Conservation (phyloP, 2,329 filamentous ascomycete genomes). For the Malbranchea zuffiana region DNA sequence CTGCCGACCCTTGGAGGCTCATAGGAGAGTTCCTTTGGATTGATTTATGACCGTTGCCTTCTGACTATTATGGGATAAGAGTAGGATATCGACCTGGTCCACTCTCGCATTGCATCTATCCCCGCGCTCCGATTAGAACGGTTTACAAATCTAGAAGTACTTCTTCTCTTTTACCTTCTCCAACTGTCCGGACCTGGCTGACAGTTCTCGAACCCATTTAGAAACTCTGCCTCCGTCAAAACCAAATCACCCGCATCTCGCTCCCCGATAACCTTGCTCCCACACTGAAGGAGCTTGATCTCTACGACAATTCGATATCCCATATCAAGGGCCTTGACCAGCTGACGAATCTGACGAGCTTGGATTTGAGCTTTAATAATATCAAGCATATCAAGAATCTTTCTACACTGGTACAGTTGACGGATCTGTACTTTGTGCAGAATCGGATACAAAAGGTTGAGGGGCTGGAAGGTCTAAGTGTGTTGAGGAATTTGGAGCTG, state of each 20-base stretch:
- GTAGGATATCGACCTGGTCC: slow-evolving; percentile 79
- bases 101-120: slow-evolving; percentile 72
- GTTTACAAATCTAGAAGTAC: slow-evolving; percentile 59
- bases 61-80: slow-evolving; percentile 20
- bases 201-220: slow-evolving; percentile 19
- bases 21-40: background rate
- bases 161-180: slow-evolving; percentile 1
- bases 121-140: slow-evolving; percentile 68
- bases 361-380: slow-evolving; percentile 97
- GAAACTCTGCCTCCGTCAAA: slow-evolving; percentile 83
- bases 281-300: slow-evolving; percentile 71
- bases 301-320: slow-evolving; percentile 91
- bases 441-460: slow-evolving; percentile 90
- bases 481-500: slow-evolving; percentile 74
- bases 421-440: slow-evolving; percentile 82
- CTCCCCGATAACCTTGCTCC: slow-evolving; percentile 55
- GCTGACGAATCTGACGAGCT: slow-evolving; percentile 60
- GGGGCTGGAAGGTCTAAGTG: slow-evolving; percentile 61
- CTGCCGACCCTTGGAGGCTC: slow-evolving; percentile 1
- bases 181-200: background rate
- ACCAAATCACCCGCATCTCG: slow-evolving; percentile 70
- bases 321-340: slow-evolving; percentile 76
- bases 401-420: slow-evolving; percentile 62
- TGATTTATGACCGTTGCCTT: background rate
- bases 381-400: slow-evolving; percentile 96